phyloP scores from a whole-genome alignment of 768 basidiomycete species.

The Cubamyces lactineus region DNA sequence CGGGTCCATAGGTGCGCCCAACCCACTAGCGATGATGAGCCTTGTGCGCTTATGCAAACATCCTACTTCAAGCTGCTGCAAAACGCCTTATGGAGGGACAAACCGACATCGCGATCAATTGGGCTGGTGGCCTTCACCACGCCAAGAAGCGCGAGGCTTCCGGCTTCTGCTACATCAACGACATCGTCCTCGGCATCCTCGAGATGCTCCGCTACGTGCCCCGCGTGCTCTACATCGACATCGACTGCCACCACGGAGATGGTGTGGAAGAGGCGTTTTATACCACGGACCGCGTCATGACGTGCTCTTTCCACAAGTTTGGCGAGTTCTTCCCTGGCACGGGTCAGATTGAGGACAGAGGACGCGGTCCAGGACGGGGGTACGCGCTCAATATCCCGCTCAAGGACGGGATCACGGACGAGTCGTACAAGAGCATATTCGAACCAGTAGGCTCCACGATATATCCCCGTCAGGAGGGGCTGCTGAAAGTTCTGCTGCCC shows the following conservation, averaged over 20 bases:
- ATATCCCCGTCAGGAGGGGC: slow-evolving; percentile 4
- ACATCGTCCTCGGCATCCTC: slow-evolving; percentile 93
- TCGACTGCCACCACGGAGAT: slow-evolving; percentile 98
- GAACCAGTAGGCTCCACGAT: slow-evolving; percentile 66
- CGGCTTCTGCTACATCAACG: slow-evolving; percentile 99
- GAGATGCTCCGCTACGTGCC: slow-evolving; percentile 86
- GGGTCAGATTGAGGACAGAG: slow-evolving; percentile 83
- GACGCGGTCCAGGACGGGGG: slow-evolving; percentile 79
- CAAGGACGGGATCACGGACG: slow-evolving; percentile 93
- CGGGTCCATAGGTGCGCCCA: slow-evolving; percentile 81
- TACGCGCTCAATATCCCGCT: slow-evolving; percentile 94
- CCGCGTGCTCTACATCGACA: slow-evolving; percentile 95
- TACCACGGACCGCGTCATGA: slow-evolving; percentile 96
- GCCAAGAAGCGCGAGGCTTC: slow-evolving; percentile 99
- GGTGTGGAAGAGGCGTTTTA: slow-evolving; percentile 99
- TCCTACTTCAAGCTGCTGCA: slow-evolving; percentile 62
- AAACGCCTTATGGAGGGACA: slow-evolving; percentile 77
- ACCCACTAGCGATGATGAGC: background rate
- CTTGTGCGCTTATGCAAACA: background rate
- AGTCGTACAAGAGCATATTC: slow-evolving; percentile 85
- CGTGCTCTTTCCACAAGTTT: slow-evolving; percentile 95
- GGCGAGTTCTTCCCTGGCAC: slow-evolving; percentile 95
- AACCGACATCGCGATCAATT: slow-evolving; percentile 87
- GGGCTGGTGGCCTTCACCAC: slow-evolving; percentile 98
- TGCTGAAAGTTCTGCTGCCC: slow-evolving; percentile 13